Conservation (phyloP, 2,329 filamentous ascomycete species). For the Chaetomiaceae sp. region DNA sequence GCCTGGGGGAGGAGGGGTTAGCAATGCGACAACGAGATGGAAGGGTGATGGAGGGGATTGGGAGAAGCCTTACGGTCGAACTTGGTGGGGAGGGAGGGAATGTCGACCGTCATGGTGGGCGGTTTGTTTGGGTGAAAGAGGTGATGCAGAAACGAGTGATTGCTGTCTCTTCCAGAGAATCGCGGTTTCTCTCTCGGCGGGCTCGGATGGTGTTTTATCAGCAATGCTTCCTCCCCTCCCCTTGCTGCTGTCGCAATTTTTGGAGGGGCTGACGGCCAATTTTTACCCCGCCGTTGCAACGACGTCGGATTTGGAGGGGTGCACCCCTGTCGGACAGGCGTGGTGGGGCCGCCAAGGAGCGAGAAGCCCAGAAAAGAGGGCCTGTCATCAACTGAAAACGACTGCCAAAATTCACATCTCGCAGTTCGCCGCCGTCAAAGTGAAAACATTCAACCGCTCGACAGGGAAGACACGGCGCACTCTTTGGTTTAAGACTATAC, state of each 20-base stretch:
- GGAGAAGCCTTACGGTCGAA: constrained; percentile 51
- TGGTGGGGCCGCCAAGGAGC: neutral
- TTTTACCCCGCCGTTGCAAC: constrained; percentile 26
- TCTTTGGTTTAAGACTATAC: no score
- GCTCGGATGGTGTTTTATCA: neutral
- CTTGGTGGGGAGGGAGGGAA: constrained; percentile 56
- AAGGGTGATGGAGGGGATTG: neutral
- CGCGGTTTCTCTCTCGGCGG: neutral
- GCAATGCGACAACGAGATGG: neutral
- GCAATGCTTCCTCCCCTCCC: neutral
- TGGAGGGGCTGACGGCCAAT: constrained; percentile 18
- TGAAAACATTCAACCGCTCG: no score
- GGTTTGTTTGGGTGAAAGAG: neutral
- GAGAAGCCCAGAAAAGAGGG: no score
- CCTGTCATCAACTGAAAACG: no score
- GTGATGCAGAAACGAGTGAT: neutral
- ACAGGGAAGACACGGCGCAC: no score
- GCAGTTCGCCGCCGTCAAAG: no score
- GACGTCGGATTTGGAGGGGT: constrained; percentile 21
- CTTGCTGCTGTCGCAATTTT: constrained; percentile 18
- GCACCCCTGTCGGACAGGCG: constrained; percentile 3
- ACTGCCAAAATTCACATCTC: no score
- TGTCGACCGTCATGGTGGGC: constrained; percentile 27
- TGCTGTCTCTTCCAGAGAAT: neutral
- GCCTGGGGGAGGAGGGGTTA: constrained; percentile 37